A percentile compares a stretch with the other conserved stretches of the same genome.
phyloP scores from a whole-genome alignment of 106 monocot species.

The Alisma plantagoaquatica region DNA sequence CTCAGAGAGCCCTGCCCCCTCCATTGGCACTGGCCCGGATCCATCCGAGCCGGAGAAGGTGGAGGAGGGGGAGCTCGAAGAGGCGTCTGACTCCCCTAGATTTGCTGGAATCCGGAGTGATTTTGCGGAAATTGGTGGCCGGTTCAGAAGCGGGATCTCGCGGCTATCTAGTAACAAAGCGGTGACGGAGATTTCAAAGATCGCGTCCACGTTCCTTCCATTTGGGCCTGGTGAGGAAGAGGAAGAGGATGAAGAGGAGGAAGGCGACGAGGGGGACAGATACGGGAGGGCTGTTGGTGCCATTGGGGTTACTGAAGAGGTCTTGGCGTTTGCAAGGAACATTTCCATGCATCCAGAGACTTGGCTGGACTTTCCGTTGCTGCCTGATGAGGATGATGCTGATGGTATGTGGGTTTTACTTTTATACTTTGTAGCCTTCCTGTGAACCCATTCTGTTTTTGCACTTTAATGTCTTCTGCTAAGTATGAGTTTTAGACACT shows the following conservation, averaged over 20 bases:
- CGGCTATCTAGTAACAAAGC: constrained; percentile 50
- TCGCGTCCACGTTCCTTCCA: constrained; percentile 62
- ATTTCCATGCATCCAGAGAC: constrained; percentile 97
- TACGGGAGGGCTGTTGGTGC: constrained; percentile 21
- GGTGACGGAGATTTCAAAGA: constrained; percentile 70
- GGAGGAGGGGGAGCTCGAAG: constrained; percentile 4
- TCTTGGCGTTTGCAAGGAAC: constrained; percentile 84
- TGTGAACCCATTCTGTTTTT: too few relatives aligned
- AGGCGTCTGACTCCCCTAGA: constrained; percentile 16
- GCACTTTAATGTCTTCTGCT: not conserved
- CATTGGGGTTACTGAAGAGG: constrained; percentile 86
- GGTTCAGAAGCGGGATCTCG: constrained; percentile 61
- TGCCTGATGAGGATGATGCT: constrained; percentile 59
- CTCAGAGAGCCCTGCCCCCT: not conserved
- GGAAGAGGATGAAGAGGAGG: constrained; percentile 41
- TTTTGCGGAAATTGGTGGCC: constrained; percentile 77
- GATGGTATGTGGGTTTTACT: too few relatives aligned
- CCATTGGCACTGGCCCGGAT: not conserved
- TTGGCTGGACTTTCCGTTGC: constrained; percentile 85
- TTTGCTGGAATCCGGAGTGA: constrained; percentile 61
- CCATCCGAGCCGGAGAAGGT: not conserved
- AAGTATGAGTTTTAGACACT: too few relatives aligned
- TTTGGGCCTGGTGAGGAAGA: too few relatives aligned
- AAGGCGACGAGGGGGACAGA: constrained; percentile 12
- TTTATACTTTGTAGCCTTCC: too few relatives aligned